Evolutionary conservation across 768 basidiomycete species (phyloP).

Genomic region (Boletus sensibilis): DNA sequence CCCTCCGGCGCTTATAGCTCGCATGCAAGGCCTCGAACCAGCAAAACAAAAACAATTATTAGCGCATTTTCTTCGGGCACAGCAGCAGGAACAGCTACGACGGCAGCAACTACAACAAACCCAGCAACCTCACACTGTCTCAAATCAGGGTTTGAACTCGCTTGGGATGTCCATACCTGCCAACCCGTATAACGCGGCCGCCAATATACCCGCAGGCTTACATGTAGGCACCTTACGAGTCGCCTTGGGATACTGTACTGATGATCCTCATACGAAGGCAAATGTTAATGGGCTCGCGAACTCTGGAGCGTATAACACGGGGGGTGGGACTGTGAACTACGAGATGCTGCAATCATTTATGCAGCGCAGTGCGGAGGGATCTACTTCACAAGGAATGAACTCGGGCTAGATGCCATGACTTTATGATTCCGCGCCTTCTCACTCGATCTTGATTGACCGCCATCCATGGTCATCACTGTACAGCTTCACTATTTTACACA

Average conservation of each 20-base stretch:
- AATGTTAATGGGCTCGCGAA: constrained; percentile 9
- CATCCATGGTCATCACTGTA: not conserved
- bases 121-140: constrained; percentile 13
- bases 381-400: constrained; percentile 21
- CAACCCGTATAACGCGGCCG: constrained; percentile 4
- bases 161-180: constrained; percentile 12
- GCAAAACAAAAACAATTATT: constrained; percentile 23
- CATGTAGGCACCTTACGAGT: constrained; percentile 12
- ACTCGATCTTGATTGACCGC: not conserved
- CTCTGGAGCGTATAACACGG: constrained; percentile 25
- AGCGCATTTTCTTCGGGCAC: constrained; percentile 10
- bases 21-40: constrained; percentile 25
- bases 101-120: constrained; percentile 28
- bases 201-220: constrained; percentile 16
- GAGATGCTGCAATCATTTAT: constrained; percentile 50
- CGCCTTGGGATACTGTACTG: not conserved
- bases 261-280: constrained; percentile 10
- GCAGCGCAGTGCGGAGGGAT: constrained; percentile 38
- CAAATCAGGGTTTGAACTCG: constrained; percentile 17
- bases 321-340: constrained; percentile 31
- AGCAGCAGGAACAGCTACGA: constrained; percentile 22
- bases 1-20: constrained; percentile 15
- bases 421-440: not conserved
- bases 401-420: constrained; percentile 10
- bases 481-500: constrained; percentile 11